Evolutionary conservation across 2,329 filamentous ascomycete genomes (phyloP), one percentile per base, ranked within the genome.

Genomic region (Gliomastix tumulicola): DNA sequence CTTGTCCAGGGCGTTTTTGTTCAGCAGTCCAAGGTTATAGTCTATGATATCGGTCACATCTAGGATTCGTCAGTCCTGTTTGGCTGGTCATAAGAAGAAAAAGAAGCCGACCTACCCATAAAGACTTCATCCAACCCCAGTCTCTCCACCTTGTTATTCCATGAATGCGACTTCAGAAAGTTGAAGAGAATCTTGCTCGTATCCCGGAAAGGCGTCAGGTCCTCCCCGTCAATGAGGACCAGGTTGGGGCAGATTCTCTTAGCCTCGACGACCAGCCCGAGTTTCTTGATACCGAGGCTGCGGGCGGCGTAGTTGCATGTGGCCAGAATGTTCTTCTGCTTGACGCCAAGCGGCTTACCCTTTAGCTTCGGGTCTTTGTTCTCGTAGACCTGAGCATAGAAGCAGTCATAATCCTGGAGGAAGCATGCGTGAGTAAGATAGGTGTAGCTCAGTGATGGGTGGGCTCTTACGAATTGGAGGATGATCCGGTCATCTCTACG

Each of bases 261-360:
- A 5, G 90, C 92, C 43, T 96, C 88, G 36, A 71, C 75, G 53
- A 96, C 79, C 44, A 88, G 74, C 70, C 94, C 88, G 41, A 97
- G 71, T 65, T 98, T 97, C 57, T 75, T 69, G 37, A 89, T 70
- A 37, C 78, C 79, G n/a, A 63, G 73, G 35, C 78, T 67, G 23
- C 90, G 79, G 17, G 90, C 90, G 54, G 85, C 86, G 59, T 97
- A 97, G 62, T 97, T 97, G 71, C 87, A 94, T 5, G 88, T 94
- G 17, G 89, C 87, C 28, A 92, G 71, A 38, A 96, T 95, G 55
- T 88, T 86, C 62, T 96, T 96, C 61, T 96, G 89, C 59, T 89
- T 85, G 40, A 95, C 79, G 23, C 88, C 89, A 22, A 97, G 66
- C 7, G 88, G 87, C 15, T 84, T 63, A 2, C 72, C 69, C 53